phyloP scores from a whole-genome alignment of 768 basidiomycete species.

The Boletus rubescentipes region DNA sequence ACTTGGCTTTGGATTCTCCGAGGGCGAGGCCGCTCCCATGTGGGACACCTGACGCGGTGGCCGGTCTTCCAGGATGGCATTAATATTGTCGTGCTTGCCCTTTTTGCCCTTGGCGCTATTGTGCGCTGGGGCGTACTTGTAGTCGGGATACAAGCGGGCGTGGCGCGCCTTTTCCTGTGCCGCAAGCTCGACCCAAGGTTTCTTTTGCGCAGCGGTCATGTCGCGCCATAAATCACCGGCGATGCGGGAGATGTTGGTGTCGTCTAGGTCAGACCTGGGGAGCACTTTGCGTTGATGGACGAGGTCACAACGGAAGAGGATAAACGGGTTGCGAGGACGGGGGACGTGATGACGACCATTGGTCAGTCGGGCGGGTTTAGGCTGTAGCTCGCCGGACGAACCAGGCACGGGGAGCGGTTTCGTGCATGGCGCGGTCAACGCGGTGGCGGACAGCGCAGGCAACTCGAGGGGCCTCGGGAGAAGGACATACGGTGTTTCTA shows the following conservation, averaged over 20 bases:
- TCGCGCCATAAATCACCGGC: slow-evolving; percentile 66
- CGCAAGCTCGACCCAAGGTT: slow-evolving; percentile 53
- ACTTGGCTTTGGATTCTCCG: slow-evolving; percentile 2
- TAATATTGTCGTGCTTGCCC: slow-evolving; percentile 12
- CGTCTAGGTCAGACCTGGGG: slow-evolving; percentile 54
- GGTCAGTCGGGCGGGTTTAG: slow-evolving; percentile 13
- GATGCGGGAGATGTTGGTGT: slow-evolving; percentile 66
- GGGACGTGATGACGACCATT: slow-evolving; percentile 51
- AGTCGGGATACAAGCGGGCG: slow-evolving; percentile 40
- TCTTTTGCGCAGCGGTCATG: slow-evolving; percentile 45
- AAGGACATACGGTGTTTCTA: slow-evolving; percentile 9
- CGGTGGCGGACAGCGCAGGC: neutral
- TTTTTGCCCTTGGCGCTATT: slow-evolving; percentile 22
- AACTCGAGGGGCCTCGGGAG: slow-evolving; percentile 8
- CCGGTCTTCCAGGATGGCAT: slow-evolving; percentile 7
- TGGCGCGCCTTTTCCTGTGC: slow-evolving; percentile 47
- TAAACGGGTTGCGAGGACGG: slow-evolving; percentile 76
- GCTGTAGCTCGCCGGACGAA: slow-evolving; percentile 19
- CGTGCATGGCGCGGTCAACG: neutral
- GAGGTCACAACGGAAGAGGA: slow-evolving; percentile 75
- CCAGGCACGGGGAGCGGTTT: slow-evolving; percentile 29
- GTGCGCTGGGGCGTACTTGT: slow-evolving; percentile 39
- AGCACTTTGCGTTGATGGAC: slow-evolving; percentile 61
- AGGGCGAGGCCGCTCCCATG: neutral
- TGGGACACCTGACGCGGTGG: slow-evolving; percentile 11